Base-by-base conservation (phyloP, 2,329 filamentous ascomycete genomes). In the Septoria petroselini region DNA sequence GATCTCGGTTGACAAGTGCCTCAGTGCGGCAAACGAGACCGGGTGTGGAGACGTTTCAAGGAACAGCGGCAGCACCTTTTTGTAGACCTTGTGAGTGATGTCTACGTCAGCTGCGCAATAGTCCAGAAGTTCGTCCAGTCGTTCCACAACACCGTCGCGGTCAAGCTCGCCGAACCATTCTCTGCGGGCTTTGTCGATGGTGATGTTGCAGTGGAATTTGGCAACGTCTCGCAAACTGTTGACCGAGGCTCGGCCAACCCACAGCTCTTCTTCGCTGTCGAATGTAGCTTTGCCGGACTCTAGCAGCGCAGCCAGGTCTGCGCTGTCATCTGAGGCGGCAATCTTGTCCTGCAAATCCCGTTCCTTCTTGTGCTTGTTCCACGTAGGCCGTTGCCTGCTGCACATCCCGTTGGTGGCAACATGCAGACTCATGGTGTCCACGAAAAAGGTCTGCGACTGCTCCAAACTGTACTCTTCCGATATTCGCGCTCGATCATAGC, bases 331-430 rank as follows among this genome's bases (percentile, higher is more conserved):
- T 47, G 88, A 80, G 41, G 77, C 83, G 4, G 86, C 81, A 40
- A 91, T 83, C 63, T 85, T 86, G 54, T 96, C 91, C 41, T 88
- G 78, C 38, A 91, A 64, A 64, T 97, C 91, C 50, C 85, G 80
- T 58, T 85, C 89, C 72, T 98, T 98, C 66, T 89, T 87, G 69
- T 95, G 88, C 68, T 88, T 94, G 84, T 96, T 90, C 93, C 93
- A 98, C 0, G 88, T 95, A 7, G 94, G 93, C 41, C 93, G 81
- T 69, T 98, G 93, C 58, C 87, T 85, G 17, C 93, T 97, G 70
- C 93, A 98, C 93, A 98, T 98, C 55, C 93, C 93, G 66, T 98
- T 98, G 18, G 95, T 91, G 2, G 94, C 94, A 6, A 95, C 91
- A 67, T 98, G 93, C 15, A 98, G 74, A 1, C 91, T 97, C 93